A percentile compares a stretch with the other conserved stretches of the same genome.
Conservation (phyloP, 768 basidiomycete genomes). For the Panus rudis region DNA sequence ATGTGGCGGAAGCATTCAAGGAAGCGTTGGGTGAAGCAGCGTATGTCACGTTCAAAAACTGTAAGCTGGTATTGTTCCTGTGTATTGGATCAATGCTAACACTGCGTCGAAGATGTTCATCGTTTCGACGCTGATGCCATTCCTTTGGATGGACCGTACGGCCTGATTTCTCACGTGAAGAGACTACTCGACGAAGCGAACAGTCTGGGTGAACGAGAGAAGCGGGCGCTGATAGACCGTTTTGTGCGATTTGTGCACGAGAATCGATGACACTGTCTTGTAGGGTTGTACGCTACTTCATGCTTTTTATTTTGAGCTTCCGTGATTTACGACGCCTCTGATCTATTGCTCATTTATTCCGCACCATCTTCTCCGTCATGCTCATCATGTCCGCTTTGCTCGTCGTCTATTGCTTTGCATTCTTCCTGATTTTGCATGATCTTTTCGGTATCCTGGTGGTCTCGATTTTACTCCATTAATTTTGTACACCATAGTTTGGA, state of each 20-base stretch:
- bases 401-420: neutral
- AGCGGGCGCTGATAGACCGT: constrained; percentile 44
- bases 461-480: neutral
- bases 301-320: too few species aligned
- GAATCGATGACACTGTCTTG: constrained; percentile 11
- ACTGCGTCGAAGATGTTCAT: constrained; percentile 47
- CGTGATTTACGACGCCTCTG: too few species aligned
- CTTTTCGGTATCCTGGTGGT: too few species aligned
- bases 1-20: constrained; percentile 33
- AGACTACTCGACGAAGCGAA: constrained; percentile 43
- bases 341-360: too few species aligned
- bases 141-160: constrained; percentile 66
- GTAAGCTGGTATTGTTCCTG: constrained; percentile 33
- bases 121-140: constrained; percentile 71
- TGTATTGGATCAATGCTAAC: neutral
- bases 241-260: constrained; percentile 51
- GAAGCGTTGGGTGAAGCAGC: constrained; percentile 28
- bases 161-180: constrained; percentile 60
- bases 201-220: constrained; percentile 41
- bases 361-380: neutral
- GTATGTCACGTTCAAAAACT: constrained; percentile 48
- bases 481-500: constrained; percentile 2
- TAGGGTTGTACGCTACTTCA: neutral
- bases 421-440: neutral
- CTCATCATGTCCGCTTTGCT: neutral